Conservation (phyloP, 1,284 basidiomycete genomes). For the Ustilago tritici region DNA sequence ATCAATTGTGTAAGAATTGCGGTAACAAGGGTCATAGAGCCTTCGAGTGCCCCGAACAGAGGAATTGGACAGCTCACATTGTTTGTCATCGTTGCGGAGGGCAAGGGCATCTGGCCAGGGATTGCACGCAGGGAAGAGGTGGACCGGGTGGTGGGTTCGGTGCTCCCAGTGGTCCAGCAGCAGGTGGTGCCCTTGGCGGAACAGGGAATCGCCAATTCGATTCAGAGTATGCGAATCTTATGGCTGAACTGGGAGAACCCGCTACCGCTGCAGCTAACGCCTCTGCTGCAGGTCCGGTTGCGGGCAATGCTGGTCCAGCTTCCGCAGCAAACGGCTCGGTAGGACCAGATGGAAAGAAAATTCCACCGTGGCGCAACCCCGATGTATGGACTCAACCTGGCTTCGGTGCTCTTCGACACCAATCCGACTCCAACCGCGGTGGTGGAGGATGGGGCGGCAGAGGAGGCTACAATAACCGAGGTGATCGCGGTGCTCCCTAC, state of each 20-base stretch:
- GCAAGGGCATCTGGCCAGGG: constrained; percentile 67
- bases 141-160: constrained; percentile 75
- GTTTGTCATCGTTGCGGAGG: constrained; percentile 68
- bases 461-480: constrained; percentile 36
- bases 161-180: constrained; percentile 42
- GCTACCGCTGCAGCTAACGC: constrained; percentile 67
- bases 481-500: constrained; percentile 15
- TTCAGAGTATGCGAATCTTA: constrained; percentile 94
- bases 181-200: constrained; percentile 49
- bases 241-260: constrained; percentile 96
- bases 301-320: constrained; percentile 22
- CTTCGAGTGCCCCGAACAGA: constrained; percentile 67
- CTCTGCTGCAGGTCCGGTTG: constrained; percentile 28
- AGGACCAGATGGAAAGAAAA: constrained; percentile 65
- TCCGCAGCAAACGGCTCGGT: constrained; percentile 19
- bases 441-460: constrained; percentile 32
- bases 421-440: constrained; percentile 20
- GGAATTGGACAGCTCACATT: constrained; percentile 67
- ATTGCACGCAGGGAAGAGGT: constrained; percentile 70
- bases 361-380: constrained; percentile 69
- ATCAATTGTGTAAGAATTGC: constrained; percentile 98
- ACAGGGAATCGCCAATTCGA: constrained; percentile 76
- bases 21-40: constrained; percentile 80
- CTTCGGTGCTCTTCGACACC: constrained; percentile 37
- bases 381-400: constrained; percentile 63